These are phyloP conservation scores for Echites panduratus DNA, from an alignment of 257 asterid genomes.

Conservation along the genomic window DNA sequence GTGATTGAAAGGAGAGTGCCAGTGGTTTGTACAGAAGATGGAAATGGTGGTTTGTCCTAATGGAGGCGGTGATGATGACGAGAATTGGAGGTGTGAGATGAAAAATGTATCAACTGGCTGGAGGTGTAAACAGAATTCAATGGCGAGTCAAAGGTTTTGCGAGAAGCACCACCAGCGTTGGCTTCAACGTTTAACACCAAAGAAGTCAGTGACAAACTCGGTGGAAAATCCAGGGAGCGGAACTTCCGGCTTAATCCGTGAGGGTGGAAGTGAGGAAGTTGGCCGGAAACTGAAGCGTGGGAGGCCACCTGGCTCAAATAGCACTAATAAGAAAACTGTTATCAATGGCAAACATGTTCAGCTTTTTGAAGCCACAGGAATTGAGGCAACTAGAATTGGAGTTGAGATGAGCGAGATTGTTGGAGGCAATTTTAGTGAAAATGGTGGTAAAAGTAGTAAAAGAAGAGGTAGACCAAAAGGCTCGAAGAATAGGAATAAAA, in stretches of 20 bases:
- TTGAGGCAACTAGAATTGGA: background rate
- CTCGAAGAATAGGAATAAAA: constrained; percentile 12
- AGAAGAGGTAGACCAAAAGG: constrained; percentile 36
- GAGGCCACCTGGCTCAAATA: constrained; percentile 6
- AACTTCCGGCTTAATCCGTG: background rate
- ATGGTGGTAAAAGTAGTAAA: constrained; percentile 16
- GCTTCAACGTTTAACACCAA: background rate
- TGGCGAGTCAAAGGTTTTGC: constrained; percentile 10
- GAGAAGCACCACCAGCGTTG: constrained; percentile 5
- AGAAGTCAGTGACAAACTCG: background rate
- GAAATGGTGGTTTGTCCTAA: background rate
- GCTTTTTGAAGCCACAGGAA: background rate
- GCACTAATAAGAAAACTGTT: background rate
- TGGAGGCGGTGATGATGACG: constrained; percentile 4
- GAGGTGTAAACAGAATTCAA: constrained; percentile 21
- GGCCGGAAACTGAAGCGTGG: constrained; percentile 15
- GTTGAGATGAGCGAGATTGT: background rate
- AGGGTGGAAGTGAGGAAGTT: background rate
- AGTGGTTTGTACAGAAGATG: background rate
- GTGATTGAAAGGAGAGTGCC: background rate
- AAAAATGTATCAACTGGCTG: constrained; percentile 4
- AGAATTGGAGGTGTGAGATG: constrained; percentile 14
- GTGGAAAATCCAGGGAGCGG: background rate
- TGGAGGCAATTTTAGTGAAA: background rate
- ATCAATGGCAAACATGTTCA: constrained; percentile 1